Percentiles rank a stretch among this genome's conserved stretches.
These are phyloP conservation scores for Nicotiana knightiana DNA, from an alignment of 257 asterid genomes.

Conservation along the genomic window DNA sequence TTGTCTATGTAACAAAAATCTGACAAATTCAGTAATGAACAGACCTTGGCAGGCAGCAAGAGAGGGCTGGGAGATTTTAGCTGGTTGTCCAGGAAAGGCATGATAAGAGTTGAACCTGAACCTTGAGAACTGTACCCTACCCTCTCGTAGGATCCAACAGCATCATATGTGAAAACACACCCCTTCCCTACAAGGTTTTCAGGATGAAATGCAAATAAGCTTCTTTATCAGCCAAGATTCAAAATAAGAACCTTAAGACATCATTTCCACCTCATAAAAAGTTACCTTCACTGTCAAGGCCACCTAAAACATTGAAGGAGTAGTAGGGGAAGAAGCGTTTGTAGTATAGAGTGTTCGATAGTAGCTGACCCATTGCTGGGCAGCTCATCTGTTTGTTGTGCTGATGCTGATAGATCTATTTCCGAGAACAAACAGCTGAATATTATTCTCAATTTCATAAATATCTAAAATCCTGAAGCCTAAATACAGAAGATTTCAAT, in stretches of 20 bases:
- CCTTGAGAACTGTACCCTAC: constrained; percentile 98
- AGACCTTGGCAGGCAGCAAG: constrained; percentile 29
- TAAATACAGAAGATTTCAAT: background rate
- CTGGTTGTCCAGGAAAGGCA: constrained; percentile 78
- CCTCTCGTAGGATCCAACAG: constrained; percentile 94
- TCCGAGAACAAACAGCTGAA: constrained; percentile 3
- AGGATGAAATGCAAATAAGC: background rate
- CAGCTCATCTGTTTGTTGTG: constrained; percentile 98
- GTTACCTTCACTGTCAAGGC: constrained; percentile 89
- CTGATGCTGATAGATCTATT: constrained; percentile 78
- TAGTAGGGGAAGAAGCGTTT: constrained; percentile 90
- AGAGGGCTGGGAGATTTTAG: constrained; percentile 40
- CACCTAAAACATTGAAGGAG: constrained; percentile 87
- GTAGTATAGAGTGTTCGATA: constrained; percentile 78
- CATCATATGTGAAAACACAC: constrained; percentile 92
- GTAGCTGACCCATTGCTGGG: constrained; percentile 95
- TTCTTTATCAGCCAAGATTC: background rate
- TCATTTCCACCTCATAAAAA: background rate
- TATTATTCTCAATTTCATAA: background rate
- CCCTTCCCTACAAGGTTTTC: constrained; percentile 62
- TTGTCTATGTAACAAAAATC: background rate
- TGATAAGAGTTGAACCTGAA: constrained; percentile 86
- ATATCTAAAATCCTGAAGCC: background rate
- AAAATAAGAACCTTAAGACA: background rate
- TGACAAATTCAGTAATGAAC: background rate